Conservation (phyloP, 2,329 filamentous ascomycete species). For the Venturia oleaginea region DNA sequence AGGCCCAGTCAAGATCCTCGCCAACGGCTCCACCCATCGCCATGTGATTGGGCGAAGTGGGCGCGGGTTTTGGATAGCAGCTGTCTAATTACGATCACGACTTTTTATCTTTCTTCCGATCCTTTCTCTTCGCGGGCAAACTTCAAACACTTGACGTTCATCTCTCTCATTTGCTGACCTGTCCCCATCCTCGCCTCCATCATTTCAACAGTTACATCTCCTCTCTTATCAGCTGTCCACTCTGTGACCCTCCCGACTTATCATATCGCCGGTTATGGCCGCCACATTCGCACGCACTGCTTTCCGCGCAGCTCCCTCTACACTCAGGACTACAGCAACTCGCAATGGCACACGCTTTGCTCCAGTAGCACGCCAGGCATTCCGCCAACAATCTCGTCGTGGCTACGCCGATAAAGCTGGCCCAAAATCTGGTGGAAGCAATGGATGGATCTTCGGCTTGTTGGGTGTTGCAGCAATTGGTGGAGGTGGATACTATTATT, state of each 20-base stretch:
- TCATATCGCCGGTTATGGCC: neutral
- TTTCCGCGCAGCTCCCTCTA: slow-evolving; percentile 4
- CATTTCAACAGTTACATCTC: neutral
- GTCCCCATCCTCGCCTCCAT: neutral
- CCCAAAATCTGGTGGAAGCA: slow-evolving; percentile 38
- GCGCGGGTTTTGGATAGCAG: neutral
- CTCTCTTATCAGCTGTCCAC: neutral
- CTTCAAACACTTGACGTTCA: neutral
- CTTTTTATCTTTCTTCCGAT: neutral
- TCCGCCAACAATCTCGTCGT: slow-evolving; percentile 66
- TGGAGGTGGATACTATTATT: slow-evolving; percentile 17
- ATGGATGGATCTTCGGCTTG: slow-evolving; percentile 28
- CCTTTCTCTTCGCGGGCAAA: neutral
- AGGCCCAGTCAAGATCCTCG: neutral
- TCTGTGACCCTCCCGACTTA: neutral
- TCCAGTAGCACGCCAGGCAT: slow-evolving; percentile 51
- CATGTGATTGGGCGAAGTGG: neutral
- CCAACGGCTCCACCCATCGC: neutral
- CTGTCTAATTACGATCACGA: neutral
- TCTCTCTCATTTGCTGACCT: neutral
- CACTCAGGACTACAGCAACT: slow-evolving; percentile 19
- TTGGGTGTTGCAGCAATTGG: slow-evolving; percentile 26
- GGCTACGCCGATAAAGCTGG: slow-evolving; percentile 57
- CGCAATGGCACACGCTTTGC: slow-evolving; percentile 38
- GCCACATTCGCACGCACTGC: slow-evolving; percentile 11